Percentiles rank a stretch among this genome's conserved stretches.
phyloP scores from a whole-genome alignment of 345 rosid genomes.

The Kernera saxatilis region DNA sequence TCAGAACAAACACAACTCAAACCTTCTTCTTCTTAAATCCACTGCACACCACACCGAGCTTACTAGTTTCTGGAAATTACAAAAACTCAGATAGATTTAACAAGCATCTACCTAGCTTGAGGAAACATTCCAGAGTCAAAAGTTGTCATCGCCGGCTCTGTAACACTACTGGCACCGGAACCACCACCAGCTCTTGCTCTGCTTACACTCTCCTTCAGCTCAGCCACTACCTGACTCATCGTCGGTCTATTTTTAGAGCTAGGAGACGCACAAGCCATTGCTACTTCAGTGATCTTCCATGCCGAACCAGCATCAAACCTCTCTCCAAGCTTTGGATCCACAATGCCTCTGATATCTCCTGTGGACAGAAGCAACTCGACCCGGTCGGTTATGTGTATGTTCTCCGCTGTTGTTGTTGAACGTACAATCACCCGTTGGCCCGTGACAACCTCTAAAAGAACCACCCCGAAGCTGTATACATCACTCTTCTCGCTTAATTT shows the following conservation, averaged over 20 bases:
- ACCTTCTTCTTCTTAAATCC: background rate
- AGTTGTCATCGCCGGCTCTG: background rate
- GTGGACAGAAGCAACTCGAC: constrained; percentile 18
- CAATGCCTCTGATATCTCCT: constrained; percentile 37
- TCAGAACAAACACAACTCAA: background rate
- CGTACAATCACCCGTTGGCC: constrained; percentile 32
- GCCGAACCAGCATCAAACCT: constrained; percentile 33
- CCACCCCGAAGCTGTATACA: constrained; percentile 53
- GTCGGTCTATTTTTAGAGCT: constrained; percentile 32
- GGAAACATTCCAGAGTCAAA: constrained; percentile 16
- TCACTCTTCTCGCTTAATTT: constrained; percentile 46
- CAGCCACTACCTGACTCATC: constrained; percentile 36
- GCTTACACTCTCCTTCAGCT: constrained; percentile 33
- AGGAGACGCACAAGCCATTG: constrained; percentile 36
- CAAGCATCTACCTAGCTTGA: constrained; percentile 16
- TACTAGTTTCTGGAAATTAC: background rate
- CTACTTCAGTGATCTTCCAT: constrained; percentile 46
- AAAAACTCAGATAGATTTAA: background rate
- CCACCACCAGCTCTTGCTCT: background rate
- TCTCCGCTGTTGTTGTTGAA: constrained; percentile 2
- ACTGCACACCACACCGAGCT: background rate
- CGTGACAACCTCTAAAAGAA: constrained; percentile 45
- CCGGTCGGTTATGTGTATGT: constrained; percentile 31
- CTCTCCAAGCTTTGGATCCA: constrained; percentile 44
- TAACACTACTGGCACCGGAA: background rate